Evolutionary conservation across 177 flowering plant genomes (phyloP), one percentile per base, ranked within the genome.

Genomic region (Tripterygium wilfordii): DNA sequence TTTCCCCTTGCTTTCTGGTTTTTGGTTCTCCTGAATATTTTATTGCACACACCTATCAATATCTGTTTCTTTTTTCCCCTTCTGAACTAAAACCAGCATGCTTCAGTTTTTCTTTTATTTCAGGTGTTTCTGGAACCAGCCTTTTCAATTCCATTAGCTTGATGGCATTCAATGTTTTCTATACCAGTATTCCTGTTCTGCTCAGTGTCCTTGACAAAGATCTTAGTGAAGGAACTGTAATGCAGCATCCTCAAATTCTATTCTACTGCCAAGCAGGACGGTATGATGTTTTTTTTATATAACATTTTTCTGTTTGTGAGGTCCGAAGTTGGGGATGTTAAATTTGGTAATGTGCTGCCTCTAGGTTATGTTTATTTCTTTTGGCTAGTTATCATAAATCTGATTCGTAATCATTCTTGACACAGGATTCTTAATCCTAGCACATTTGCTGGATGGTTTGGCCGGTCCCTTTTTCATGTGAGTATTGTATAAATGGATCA

Each of bases 401-500:
- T 53, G 36, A 51, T 4, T 8, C 16, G 4, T 16, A 5, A 8
- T 57, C 15, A 20, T 54, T 56, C 14, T 56, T 56, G 53, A 40
- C 50, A 49, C 81, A 88, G 98, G 82, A 78, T 92, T 62, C 69
- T 92, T 42, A 92, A 89, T 66, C 98, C 98, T 41, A 86, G 88
- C 70, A 92, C 96, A 32, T 89, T 92, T 77, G 99, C 99, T 54
- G 97, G 99, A 52, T 89, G 96, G 99, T 92, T 92, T 68, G 96
- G 98, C 16, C 71, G 97, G 33, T 82, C 96, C 45, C 77, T 92
- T n/a, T 92, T 71, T 54, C 99, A 89, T 71, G 99, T 92, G 60
- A 84, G 95, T 80, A 42, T 19, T 53, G 26, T 48, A n/a, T n/a
- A n/a, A n/a, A n/a, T n/a, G n/a, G n/a, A n/a, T n/a, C n/a, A n/a